Percentiles rank a stretch among this genome's conserved stretches.
phyloP scores from a whole-genome alignment of 2,329 filamentous ascomycete genomes.

The Claviceps digitariae region DNA sequence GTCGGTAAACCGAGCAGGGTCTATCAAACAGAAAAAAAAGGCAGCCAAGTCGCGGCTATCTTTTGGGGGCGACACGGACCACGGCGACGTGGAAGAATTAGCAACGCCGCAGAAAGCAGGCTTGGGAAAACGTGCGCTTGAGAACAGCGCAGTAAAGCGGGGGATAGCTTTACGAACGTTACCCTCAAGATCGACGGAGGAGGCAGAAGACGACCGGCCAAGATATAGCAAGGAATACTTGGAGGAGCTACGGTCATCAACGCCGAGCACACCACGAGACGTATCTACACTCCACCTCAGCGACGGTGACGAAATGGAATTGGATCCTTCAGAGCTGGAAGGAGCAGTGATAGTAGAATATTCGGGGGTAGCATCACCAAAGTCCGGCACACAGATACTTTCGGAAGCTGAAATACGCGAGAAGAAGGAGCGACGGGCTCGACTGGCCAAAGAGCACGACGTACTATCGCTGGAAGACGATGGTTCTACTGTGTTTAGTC shows the following conservation, averaged over 20 bases:
- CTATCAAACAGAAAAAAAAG: slow-evolving; percentile 54
- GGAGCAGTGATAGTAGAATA: slow-evolving; percentile 51
- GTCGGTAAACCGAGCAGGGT: slow-evolving; percentile 30
- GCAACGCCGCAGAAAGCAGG: slow-evolving; percentile 54
- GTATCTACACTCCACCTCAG: slow-evolving; percentile 30
- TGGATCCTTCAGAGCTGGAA: slow-evolving; percentile 48
- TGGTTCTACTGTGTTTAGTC: slow-evolving; percentile 28
- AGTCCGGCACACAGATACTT: slow-evolving; percentile 43
- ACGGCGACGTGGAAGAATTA: slow-evolving; percentile 33
- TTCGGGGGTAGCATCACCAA: slow-evolving; percentile 18
- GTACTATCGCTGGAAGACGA: slow-evolving; percentile 51
- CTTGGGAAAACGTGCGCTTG: slow-evolving; percentile 49
- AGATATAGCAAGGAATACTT: slow-evolving; percentile 80
- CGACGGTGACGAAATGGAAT: slow-evolving; percentile 37
- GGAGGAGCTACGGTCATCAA: slow-evolving; percentile 72
- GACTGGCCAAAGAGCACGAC: slow-evolving; percentile 56
- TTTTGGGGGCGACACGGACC: slow-evolving; percentile 49
- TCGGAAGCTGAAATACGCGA: slow-evolving; percentile 77
- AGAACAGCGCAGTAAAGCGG: slow-evolving; percentile 51
- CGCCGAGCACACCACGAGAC: slow-evolving; percentile 66
- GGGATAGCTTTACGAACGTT: slow-evolving; percentile 33
- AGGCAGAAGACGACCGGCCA: slow-evolving; percentile 54
- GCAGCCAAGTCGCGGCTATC: slow-evolving; percentile 47
- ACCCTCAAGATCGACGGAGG: slow-evolving; percentile 35
- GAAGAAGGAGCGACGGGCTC: slow-evolving; percentile 79